Percentiles rank a stretch among this genome's conserved stretches.
Conservation (phyloP, 768 basidiomycete genomes). For the Rhizopogon roseolus region DNA sequence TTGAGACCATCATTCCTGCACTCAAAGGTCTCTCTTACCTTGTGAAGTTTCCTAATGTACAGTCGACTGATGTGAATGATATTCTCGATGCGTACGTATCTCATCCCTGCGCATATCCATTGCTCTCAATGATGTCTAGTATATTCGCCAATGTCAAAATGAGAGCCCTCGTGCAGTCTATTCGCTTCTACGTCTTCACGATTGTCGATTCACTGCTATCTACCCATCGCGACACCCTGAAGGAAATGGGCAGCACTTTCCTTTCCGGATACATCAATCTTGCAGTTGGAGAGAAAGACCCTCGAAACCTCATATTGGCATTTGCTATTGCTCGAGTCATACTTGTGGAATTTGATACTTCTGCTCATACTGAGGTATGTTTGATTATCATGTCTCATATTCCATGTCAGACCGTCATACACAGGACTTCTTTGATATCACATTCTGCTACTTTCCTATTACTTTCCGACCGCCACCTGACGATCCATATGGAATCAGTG, state of each 20-base stretch:
- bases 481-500: slow-evolving; percentile 88
- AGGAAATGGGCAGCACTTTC: slow-evolving; percentile 68
- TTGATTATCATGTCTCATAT: background rate
- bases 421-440: slow-evolving; percentile 89
- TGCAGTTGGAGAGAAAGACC: slow-evolving; percentile 97
- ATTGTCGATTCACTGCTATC: slow-evolving; percentile 65
- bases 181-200: slow-evolving; percentile 74
- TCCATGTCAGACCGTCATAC: background rate
- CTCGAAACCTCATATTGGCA: slow-evolving; percentile 84
- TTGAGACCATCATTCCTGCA: slow-evolving; percentile 78
- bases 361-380: slow-evolving; percentile 67
- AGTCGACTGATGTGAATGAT: slow-evolving; percentile 56
- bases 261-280: slow-evolving; percentile 68
- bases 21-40: slow-evolving; percentile 72
- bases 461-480: slow-evolving; percentile 92
- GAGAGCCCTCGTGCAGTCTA: slow-evolving; percentile 76
- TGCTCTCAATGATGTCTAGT: slow-evolving; percentile 32
- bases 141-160: slow-evolving; percentile 76
- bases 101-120: background rate
- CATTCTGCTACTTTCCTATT: slow-evolving; percentile 98
- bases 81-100: slow-evolving; percentile 56
- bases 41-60: slow-evolving; percentile 56
- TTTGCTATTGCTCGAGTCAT: slow-evolving; percentile 88
- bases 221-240: slow-evolving; percentile 47
- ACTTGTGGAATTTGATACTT: slow-evolving; percentile 82